These are phyloP conservation scores for Paramarasmius palmivorus DNA, from an alignment of 1,284 basidiomycete species.

Conservation along the genomic window DNA sequence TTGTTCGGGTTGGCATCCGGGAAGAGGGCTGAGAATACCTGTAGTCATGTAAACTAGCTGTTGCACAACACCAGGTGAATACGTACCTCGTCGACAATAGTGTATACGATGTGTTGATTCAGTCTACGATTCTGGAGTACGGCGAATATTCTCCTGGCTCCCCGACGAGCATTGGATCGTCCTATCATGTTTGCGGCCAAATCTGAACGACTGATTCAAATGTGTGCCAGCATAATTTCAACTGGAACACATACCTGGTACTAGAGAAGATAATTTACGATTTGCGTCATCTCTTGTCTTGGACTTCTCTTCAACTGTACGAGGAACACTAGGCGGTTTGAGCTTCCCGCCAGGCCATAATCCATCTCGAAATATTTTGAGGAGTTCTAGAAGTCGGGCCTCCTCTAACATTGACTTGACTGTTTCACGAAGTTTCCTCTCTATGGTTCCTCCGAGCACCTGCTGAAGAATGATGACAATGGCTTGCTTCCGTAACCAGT, in stretches of 20 bases:
- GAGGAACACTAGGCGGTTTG: slow-evolving; percentile 58
- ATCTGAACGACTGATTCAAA: slow-evolving; percentile 47
- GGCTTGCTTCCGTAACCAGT: slow-evolving; percentile 95
- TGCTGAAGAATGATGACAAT: slow-evolving; percentile 96
- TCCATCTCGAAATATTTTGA: slow-evolving; percentile 67
- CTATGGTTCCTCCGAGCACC: slow-evolving; percentile 92
- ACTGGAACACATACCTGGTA: slow-evolving; percentile 69
- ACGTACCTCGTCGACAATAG: slow-evolving; percentile 81
- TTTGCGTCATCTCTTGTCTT: slow-evolving; percentile 84
- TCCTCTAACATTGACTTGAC: slow-evolving; percentile 67
- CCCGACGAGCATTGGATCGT: slow-evolving; percentile 87
- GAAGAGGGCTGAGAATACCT: slow-evolving; percentile 66
- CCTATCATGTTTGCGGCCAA: slow-evolving; percentile 96
- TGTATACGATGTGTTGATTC: slow-evolving; percentile 91
- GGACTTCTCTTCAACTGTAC: slow-evolving; percentile 78
- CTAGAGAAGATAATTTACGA: slow-evolving; percentile 82
- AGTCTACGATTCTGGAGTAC: slow-evolving; percentile 90
- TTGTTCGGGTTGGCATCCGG: slow-evolving; percentile 41
- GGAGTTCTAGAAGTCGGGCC: slow-evolving; percentile 63
- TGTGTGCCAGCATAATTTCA: neutral
- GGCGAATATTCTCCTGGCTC: slow-evolving; percentile 88
- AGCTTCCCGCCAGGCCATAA: slow-evolving; percentile 86
- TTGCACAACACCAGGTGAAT: slow-evolving; percentile 6
- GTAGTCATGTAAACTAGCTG: neutral
- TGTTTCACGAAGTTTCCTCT: slow-evolving; percentile 89